Evolutionary conservation across 2,329 filamentous ascomycete species (phyloP).

Genomic region (Diaporthe capsici): DNA sequence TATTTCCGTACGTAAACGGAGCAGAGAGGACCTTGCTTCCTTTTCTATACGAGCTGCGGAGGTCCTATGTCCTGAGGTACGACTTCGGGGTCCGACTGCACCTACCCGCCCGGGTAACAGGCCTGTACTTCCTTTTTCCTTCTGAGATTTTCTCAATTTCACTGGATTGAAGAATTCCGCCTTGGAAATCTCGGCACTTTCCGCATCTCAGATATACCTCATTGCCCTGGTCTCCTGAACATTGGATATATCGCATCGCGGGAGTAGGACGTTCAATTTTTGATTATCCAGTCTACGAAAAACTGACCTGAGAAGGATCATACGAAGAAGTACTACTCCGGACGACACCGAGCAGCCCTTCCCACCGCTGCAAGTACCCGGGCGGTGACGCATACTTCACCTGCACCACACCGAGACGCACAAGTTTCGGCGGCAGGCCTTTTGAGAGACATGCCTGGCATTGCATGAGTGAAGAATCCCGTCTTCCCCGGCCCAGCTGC

Average conservation of each 20-base stretch:
- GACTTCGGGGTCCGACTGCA: slow-evolving; percentile 13
- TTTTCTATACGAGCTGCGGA: slow-evolving; percentile 12
- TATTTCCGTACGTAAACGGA: neutral
- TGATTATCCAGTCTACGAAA: neutral
- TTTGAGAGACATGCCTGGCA: slow-evolving; percentile 31
- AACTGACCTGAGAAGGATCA: neutral
- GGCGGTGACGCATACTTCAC: neutral
- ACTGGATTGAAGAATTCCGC: slow-evolving; percentile 3
- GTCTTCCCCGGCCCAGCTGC: neutral
- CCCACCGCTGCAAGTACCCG: slow-evolving; percentile 29
- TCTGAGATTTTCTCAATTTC: neutral
- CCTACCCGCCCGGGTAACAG: neutral
- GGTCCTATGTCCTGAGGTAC: slow-evolving; percentile 5
- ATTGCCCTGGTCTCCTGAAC: neutral
- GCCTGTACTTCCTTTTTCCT: slow-evolving; percentile 17
- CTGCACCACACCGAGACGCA: slow-evolving; percentile 1
- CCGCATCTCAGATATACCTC: neutral
- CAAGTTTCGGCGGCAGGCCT: neutral
- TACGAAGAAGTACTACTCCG: neutral
- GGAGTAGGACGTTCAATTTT: neutral
- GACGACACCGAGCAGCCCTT: neutral
- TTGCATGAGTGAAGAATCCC: slow-evolving; percentile 10
- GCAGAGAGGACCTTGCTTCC: neutral
- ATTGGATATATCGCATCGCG: neutral
- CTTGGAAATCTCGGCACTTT: neutral